Conservation (phyloP, 2,329 filamentous ascomycete species). For the Fusarium miscanthi region DNA sequence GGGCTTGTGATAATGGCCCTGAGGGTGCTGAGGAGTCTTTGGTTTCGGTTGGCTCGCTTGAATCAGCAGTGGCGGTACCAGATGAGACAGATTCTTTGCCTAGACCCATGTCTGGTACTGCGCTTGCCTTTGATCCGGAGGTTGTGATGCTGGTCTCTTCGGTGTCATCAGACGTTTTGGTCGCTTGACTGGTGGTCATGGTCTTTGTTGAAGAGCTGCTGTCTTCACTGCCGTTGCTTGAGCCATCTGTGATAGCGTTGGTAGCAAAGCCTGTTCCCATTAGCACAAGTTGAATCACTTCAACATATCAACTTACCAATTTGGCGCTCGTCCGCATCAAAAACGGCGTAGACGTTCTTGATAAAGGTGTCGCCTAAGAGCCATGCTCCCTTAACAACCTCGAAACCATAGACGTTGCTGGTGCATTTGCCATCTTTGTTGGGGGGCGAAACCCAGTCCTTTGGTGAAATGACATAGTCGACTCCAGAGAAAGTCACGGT, state of each 20-base stretch:
- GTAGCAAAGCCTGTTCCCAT: conserved; percentile 40
- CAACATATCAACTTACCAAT: conserved; percentile 63
- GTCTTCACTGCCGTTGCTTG: conserved; percentile 4
- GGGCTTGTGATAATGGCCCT: conserved; percentile 31
- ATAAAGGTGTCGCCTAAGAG: conserved; percentile 87
- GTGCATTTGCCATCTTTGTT: conserved; percentile 62
- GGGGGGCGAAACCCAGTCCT: conserved; percentile 74
- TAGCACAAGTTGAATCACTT: background rate
- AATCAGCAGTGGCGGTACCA: conserved; percentile 36
- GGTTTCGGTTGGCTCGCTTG: conserved; percentile 33
- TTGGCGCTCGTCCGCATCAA: conserved; percentile 76
- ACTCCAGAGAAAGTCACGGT: conserved; percentile 75
- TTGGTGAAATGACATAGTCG: conserved; percentile 72
- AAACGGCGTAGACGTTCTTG: conserved; percentile 90
- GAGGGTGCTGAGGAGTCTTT: conserved; percentile 40
- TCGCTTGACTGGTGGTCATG: conserved; percentile 16
- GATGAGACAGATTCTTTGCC: conserved; percentile 42
- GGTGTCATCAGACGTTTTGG: conserved; percentile 26
- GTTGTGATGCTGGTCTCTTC: conserved; percentile 24
- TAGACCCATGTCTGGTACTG: conserved; percentile 35
- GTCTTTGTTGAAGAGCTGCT: conserved; percentile 23
- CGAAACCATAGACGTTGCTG: conserved; percentile 80
- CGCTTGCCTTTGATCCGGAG: conserved; percentile 25
- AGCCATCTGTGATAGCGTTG: conserved; percentile 23
- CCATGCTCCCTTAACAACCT: conserved; percentile 76